Evolutionary conservation across 2,329 filamentous ascomycete genomes (phyloP).

Genomic region (Colletotrichum zoysiae): DNA sequence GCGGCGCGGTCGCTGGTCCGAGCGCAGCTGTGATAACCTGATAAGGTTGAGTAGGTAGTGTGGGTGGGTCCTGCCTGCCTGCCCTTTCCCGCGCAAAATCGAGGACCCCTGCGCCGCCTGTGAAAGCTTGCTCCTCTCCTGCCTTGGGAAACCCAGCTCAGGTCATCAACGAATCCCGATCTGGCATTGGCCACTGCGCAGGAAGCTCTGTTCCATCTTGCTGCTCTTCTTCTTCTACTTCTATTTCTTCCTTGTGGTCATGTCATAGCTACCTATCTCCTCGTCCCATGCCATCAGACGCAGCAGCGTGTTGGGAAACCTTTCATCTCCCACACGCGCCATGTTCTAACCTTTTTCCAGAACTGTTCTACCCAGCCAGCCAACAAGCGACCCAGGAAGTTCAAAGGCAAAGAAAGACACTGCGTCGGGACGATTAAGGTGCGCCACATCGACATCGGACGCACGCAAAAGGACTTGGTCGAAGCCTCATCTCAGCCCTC

Average conservation of each 20-base stretch:
- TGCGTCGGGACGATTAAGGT: not conserved
- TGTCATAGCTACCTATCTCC: not conserved
- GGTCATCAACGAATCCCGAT: not conserved
- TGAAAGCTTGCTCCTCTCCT: not conserved
- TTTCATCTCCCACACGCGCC: too few relatives aligned
- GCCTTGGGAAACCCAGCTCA: not conserved
- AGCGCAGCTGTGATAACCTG: constrained; percentile 1
- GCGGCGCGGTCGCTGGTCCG: not conserved
- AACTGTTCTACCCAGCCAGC: not conserved
- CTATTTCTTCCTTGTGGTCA: too few relatives aligned
- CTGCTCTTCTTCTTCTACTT: not conserved
- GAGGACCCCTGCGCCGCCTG: not conserved
- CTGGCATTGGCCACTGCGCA: too few relatives aligned
- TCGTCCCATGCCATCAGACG: not conserved
- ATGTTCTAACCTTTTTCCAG: constrained; percentile 10
- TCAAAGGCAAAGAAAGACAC: not conserved
- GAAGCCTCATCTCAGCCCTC: not conserved
- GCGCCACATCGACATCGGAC: not conserved
- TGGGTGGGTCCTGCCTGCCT: constrained; percentile 10
- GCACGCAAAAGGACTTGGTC: not conserved
- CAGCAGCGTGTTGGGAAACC: not conserved
- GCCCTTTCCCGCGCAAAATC: not conserved
- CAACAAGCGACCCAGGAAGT: not conserved
- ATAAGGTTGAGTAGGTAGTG: constrained; percentile 9
- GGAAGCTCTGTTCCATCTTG: not conserved